These are phyloP conservation scores for Cladophialophora chaetospira DNA, from an alignment of 2,329 filamentous ascomycete genomes.

Conservation along the genomic window DNA sequence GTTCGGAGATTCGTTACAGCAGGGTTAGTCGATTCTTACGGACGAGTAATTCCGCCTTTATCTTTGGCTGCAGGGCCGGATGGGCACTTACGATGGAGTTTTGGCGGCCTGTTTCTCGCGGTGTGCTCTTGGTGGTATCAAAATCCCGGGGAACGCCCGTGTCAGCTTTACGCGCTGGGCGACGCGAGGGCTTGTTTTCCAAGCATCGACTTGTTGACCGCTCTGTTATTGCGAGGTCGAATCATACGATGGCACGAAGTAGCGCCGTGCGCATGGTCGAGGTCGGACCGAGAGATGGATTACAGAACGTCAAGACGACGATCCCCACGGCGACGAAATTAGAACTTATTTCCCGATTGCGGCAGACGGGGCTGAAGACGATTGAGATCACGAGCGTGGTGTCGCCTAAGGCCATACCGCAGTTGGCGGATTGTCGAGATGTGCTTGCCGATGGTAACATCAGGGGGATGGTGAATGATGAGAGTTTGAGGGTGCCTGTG, in stretches of 20 bases:
- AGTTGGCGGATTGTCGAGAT: conserved; percentile 55
- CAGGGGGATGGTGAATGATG: background rate
- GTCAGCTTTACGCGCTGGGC: no score
- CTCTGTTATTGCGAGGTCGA: background rate
- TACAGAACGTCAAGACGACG: conserved; percentile 77
- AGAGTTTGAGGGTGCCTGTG: conserved; percentile 40
- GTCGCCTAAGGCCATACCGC: conserved; percentile 80
- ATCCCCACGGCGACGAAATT: conserved; percentile 75
- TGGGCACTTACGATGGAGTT: background rate
- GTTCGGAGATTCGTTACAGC: no score
- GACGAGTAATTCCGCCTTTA: background rate
- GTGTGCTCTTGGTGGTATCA: no score
- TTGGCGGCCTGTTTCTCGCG: background rate
- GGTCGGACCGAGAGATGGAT: conserved; percentile 81
- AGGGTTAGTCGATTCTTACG: background rate
- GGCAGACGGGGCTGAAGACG: conserved; percentile 66
- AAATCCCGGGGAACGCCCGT: no score
- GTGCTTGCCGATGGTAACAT: conserved; percentile 24
- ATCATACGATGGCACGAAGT: background rate
- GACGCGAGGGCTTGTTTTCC: background rate
- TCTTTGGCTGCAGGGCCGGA: background rate
- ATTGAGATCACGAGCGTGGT: conserved; percentile 86
- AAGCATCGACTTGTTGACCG: no score
- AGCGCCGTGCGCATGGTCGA: conserved; percentile 66
- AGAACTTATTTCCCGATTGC: conserved; percentile 70